These are phyloP conservation scores for Neoarthrinium moseri DNA, from an alignment of 2,329 filamentous ascomycete genomes.

Conservation along the genomic window DNA sequence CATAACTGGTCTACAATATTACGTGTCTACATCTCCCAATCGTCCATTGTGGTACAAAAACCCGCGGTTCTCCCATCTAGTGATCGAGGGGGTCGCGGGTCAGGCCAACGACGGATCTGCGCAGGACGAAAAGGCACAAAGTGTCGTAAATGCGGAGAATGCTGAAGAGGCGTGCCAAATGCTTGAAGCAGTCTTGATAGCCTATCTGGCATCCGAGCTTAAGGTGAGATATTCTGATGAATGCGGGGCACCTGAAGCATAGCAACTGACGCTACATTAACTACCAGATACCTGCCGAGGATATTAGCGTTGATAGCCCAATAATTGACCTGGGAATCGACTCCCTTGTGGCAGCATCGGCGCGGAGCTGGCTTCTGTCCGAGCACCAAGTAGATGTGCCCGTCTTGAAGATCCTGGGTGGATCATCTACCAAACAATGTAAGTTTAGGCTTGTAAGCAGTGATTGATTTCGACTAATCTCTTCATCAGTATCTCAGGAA, in stretches of 20 bases:
- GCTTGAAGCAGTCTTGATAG: no score
- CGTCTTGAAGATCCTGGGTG: conserved; percentile 37
- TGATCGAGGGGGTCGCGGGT: neutral
- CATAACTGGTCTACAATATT: no score
- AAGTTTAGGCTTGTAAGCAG: no score
- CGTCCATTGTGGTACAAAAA: conserved; percentile 12
- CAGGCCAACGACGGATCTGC: neutral
- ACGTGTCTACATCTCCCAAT: no score
- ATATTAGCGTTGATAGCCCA: neutral
- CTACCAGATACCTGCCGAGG: conserved; percentile 3
- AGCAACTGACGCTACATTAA: neutral
- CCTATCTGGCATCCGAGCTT: no score
- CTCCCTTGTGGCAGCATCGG: neutral
- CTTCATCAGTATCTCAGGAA: neutral
- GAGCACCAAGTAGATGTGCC: conserved; percentile 34
- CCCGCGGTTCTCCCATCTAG: conserved; percentile 9
- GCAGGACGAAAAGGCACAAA: neutral
- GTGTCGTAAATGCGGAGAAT: neutral
- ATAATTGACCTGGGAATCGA: conserved; percentile 15
- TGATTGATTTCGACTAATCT: neutral
- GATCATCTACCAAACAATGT: conserved; percentile 11
- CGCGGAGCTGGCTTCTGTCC: neutral
- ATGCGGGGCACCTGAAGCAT: no score
- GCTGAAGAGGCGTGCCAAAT: neutral
- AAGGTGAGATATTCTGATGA: no score